Percentiles rank a stretch among this genome's conserved stretches.
Evolutionary conservation across 2,329 filamentous ascomycete genomes (phyloP).

Genomic region (Tolypocladium cylindrosporum): DNA sequence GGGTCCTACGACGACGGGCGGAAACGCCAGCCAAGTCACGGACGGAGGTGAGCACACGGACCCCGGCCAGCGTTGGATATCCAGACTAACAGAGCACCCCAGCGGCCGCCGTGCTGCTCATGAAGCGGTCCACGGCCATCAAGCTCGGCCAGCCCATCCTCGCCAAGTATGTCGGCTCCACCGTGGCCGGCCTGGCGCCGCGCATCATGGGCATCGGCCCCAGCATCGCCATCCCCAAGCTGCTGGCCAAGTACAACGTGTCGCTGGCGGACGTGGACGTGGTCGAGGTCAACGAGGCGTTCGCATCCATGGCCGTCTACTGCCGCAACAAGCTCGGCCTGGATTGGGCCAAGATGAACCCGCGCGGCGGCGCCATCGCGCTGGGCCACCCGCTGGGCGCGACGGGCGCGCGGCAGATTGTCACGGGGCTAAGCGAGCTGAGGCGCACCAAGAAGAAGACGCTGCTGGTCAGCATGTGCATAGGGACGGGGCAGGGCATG

Average conservation of each 20-base stretch:
- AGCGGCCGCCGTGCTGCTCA: conserved; percentile 80
- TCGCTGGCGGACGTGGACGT: conserved; percentile 77
- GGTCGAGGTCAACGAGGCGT: conserved; percentile 93
- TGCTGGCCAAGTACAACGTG: conserved; percentile 70
- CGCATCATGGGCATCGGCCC: conserved; percentile 95
- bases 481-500: conserved; percentile 61
- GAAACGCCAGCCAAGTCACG: conserved; percentile 90
- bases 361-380: conserved; percentile 71
- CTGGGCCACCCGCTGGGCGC: conserved; percentile 74
- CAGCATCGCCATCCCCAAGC: conserved; percentile 66
- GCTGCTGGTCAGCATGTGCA: conserved; percentile 84
- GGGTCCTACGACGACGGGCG: conserved; percentile 77
- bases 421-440: conserved; percentile 80
- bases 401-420: conserved; percentile 72
- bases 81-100: background rate
- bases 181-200: conserved; percentile 80
- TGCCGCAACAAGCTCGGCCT: conserved; percentile 65
- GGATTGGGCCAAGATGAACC: conserved; percentile 69
- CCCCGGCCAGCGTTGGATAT: background rate
- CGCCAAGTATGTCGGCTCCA: conserved; percentile 89
- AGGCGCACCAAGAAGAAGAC: conserved; percentile 82
- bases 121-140: conserved; percentile 86
- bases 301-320: conserved; percentile 96
- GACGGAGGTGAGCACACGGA: conserved; percentile 57
- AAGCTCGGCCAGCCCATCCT: conserved; percentile 84